Percentiles rank a stretch among this genome's conserved stretches.
These are phyloP conservation scores for Suhomyces kilbournensis DNA, from an alignment of 805 yeast genomes.

Conservation along the genomic window DNA sequence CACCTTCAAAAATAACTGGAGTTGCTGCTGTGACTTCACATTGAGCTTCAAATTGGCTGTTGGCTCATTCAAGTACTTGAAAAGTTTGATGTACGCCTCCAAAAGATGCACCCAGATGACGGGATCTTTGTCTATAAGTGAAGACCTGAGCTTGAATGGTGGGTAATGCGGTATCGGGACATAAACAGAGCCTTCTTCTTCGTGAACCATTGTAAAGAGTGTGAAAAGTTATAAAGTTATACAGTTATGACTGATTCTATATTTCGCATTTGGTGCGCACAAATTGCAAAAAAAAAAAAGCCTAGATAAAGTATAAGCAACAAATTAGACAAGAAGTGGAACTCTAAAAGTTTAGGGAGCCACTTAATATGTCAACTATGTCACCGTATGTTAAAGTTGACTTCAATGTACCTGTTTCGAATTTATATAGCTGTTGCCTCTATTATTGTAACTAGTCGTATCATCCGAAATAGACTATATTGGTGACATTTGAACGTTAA, in stretches of 20 bases:
- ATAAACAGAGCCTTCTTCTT: slow-evolving; percentile 10
- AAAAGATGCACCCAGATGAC: slow-evolving; percentile 76
- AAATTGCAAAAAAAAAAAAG: not conserved
- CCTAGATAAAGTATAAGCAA: not conserved
- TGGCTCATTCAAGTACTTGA: slow-evolving; percentile 44
- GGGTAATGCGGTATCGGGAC: slow-evolving; percentile 70
- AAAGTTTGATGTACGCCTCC: slow-evolving; percentile 57
- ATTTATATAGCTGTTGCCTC: not conserved
- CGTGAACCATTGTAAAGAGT: not conserved
- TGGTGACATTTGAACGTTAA: too few relatives aligned
- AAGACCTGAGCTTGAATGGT: slow-evolving; percentile 69
- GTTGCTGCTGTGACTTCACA: slow-evolving; percentile 56
- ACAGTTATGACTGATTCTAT: not conserved
- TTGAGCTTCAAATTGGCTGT: slow-evolving; percentile 32
- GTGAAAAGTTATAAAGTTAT: not conserved
- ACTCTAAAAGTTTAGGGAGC: too few relatives aligned
- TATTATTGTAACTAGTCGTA: not conserved
- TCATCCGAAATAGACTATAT: not conserved
- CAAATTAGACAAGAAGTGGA: not conserved
- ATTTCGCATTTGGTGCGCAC: not conserved
- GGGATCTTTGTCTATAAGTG: slow-evolving; percentile 79
- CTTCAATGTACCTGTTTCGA: too few relatives aligned
- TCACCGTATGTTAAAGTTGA: too few relatives aligned
- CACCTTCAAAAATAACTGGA: slow-evolving; percentile 53
- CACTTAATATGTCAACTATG: too few relatives aligned